Conservation (phyloP, 1,139 yeast genomes). For the Saccharomycopsis crataegensis region DNA sequence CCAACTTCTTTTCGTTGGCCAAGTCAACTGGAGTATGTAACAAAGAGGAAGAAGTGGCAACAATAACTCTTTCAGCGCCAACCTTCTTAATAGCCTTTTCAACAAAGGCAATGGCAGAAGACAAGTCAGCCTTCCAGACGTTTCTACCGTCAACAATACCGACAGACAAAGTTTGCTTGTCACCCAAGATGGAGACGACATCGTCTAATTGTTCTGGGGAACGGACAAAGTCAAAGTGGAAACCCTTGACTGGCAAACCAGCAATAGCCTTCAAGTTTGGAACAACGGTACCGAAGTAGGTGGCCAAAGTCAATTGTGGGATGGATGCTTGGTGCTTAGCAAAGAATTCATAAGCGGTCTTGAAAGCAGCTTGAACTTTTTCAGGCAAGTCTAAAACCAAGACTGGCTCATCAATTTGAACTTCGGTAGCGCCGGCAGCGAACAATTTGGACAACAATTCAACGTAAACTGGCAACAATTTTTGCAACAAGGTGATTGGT, state of each 20-base stretch:
- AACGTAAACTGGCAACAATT: slow-evolving; percentile 87
- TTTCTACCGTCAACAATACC: slow-evolving; percentile 99
- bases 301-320: slow-evolving; percentile 76
- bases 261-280: slow-evolving; percentile 90
- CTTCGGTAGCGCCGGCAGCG: slow-evolving; percentile 91
- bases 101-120: slow-evolving; percentile 77
- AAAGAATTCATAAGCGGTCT: slow-evolving; percentile 73
- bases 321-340: slow-evolving; percentile 52
- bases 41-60: slow-evolving; percentile 86
- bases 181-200: slow-evolving; percentile 57
- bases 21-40: slow-evolving; percentile 98
- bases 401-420: slow-evolving; percentile 96
- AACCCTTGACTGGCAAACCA: slow-evolving; percentile 87
- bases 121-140: slow-evolving; percentile 95
- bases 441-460: slow-evolving; percentile 81
- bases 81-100: slow-evolving; percentile 75
- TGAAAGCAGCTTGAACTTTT: slow-evolving; percentile 75
- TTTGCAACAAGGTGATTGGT: slow-evolving; percentile 82
- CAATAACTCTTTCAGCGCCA: slow-evolving; percentile 82
- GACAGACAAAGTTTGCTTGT: slow-evolving; percentile 76
- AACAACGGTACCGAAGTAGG: slow-evolving; percentile 97
- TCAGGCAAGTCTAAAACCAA: slow-evolving; percentile 90
- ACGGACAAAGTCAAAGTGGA: slow-evolving; percentile 96
- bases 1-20: slow-evolving; percentile 82
- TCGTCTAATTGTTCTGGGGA: slow-evolving; percentile 93